These are phyloP conservation scores for Dovyalis caffra DNA, from an alignment of 345 rosid species.

Conservation along the genomic window DNA sequence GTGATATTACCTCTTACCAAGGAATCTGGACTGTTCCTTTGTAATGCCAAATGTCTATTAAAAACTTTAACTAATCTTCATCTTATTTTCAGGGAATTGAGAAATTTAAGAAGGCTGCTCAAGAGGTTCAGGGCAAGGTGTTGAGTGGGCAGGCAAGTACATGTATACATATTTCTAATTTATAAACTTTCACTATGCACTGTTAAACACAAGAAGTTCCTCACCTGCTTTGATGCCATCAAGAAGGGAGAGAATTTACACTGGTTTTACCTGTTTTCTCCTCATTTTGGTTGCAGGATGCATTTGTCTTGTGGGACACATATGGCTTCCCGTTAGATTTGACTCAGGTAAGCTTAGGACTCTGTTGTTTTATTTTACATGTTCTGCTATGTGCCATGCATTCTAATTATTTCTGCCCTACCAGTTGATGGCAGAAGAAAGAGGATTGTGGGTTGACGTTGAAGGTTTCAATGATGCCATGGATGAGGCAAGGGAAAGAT, in stretches of 20 bases:
- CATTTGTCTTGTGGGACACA: slow-evolving; percentile 94
- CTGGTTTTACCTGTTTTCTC: slow-evolving; percentile 1
- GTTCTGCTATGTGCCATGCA: slow-evolving; percentile 2
- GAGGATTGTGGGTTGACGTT: slow-evolving; percentile 75
- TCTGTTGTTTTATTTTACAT: slow-evolving; percentile 5
- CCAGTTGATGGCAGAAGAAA: slow-evolving; percentile 97
- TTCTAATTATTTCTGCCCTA: slow-evolving; percentile 9
- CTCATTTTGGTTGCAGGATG: slow-evolving; percentile 54
- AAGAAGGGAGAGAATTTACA: background rate
- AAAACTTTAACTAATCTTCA: slow-evolving; percentile 10
- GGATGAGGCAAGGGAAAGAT: slow-evolving; percentile 93
- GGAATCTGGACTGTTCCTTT: background rate
- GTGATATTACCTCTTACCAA: background rate
- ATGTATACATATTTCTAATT: background rate
- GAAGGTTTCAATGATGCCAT: slow-evolving; percentile 76
- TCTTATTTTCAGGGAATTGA: slow-evolving; percentile 73
- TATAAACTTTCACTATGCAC: background rate
- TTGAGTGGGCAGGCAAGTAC: slow-evolving; percentile 73
- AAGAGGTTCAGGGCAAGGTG: slow-evolving; percentile 67
- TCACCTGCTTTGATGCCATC: slow-evolving; percentile 1
- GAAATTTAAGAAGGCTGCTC: slow-evolving; percentile 86
- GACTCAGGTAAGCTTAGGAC: slow-evolving; percentile 62
- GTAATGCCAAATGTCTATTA: background rate
- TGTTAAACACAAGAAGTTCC: background rate
- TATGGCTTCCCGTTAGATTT: slow-evolving; percentile 95